Conservation (phyloP, 1,139 yeast species). For the Scheffersomyces quercinus region DNA sequence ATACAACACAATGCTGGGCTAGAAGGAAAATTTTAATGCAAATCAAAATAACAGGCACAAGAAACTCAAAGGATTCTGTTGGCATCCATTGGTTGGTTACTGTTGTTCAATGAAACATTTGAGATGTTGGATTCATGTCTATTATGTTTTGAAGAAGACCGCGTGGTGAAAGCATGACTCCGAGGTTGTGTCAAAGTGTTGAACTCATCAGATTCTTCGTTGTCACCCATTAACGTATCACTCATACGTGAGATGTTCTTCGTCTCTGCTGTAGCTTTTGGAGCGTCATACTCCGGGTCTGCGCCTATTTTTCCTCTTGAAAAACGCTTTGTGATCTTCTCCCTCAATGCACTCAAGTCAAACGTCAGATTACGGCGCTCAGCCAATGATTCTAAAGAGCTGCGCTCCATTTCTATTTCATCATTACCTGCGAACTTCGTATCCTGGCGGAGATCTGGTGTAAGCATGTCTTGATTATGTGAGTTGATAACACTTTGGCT, state of each 20-base stretch:
- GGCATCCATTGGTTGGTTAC: slow-evolving; percentile 27
- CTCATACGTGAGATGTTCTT: slow-evolving; percentile 32
- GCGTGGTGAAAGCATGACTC: slow-evolving; percentile 2
- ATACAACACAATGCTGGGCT: too few species aligned
- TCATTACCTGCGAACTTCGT: slow-evolving; percentile 8
- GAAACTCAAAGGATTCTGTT: slow-evolving; percentile 26
- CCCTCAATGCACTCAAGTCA: too few species aligned
- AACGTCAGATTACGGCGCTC: too few species aligned
- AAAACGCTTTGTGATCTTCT: too few species aligned
- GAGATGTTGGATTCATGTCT: slow-evolving; percentile 31
- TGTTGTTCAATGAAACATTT: slow-evolving; percentile 24
- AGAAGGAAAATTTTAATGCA: too few species aligned
- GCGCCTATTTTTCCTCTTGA: too few species aligned
- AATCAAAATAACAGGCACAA: slow-evolving; percentile 1
- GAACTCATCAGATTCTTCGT: slow-evolving; percentile 14
- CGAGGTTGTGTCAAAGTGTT: slow-evolving; percentile 2
- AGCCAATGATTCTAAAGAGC: too few species aligned
- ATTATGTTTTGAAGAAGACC: slow-evolving; percentile 16
- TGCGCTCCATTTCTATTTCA: too few species aligned
- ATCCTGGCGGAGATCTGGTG: slow-evolving; percentile 24
- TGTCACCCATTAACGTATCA: slow-evolving; percentile 26
- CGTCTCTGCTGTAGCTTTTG: slow-evolving; percentile 5
- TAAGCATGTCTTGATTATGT: slow-evolving; percentile 17
- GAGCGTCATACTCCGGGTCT: too few species aligned
- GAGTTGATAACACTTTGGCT: neutral